Percentiles rank a stretch among this genome's conserved stretches.
phyloP scores from a whole-genome alignment of 768 basidiomycete genomes.

The Tulasnella sp. region DNA sequence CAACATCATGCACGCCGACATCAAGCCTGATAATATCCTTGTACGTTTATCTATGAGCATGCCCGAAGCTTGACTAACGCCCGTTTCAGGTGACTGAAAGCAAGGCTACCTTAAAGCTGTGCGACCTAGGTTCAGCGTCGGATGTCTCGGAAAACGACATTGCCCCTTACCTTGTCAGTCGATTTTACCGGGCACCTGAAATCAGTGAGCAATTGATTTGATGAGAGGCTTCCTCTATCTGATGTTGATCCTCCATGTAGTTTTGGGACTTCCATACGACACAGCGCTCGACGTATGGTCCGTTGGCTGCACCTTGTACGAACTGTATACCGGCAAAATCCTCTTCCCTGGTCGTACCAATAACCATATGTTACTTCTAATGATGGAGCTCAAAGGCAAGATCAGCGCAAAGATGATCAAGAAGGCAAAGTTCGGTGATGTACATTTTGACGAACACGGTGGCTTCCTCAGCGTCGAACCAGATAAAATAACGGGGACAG shows the following conservation, averaged over 20 bases:
- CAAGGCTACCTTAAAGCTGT: conserved; percentile 89
- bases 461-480: conserved; percentile 76
- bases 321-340: conserved; percentile 93
- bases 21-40: conserved; percentile 97
- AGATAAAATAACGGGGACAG: conserved; percentile 77
- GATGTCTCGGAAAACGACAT: conserved; percentile 95
- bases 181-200: conserved; percentile 98
- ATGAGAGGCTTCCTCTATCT: conserved; percentile 28
- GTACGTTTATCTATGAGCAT: conserved; percentile 44
- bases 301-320: conserved; percentile 94
- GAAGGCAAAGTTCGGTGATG: conserved; percentile 84
- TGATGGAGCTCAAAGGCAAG: conserved; percentile 97
- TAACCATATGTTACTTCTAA: conserved; percentile 94
- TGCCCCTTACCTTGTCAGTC: conserved; percentile 94
- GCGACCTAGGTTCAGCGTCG: conserved; percentile 94
- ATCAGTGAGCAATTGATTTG: conserved; percentile 62
- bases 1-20: conserved; percentile 96
- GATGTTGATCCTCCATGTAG: conserved; percentile 42
- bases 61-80: not conserved
- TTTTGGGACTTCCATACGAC: conserved; percentile 94
- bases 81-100: conserved; percentile 80
- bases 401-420: conserved; percentile 94
- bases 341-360: conserved; percentile 95
- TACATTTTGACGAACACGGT: conserved; percentile 92
- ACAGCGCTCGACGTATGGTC: conserved; percentile 94